These are phyloP conservation scores for Peronospora farinosa DNA, from an alignment of 352 stramenopile species.

Conservation along the genomic window DNA sequence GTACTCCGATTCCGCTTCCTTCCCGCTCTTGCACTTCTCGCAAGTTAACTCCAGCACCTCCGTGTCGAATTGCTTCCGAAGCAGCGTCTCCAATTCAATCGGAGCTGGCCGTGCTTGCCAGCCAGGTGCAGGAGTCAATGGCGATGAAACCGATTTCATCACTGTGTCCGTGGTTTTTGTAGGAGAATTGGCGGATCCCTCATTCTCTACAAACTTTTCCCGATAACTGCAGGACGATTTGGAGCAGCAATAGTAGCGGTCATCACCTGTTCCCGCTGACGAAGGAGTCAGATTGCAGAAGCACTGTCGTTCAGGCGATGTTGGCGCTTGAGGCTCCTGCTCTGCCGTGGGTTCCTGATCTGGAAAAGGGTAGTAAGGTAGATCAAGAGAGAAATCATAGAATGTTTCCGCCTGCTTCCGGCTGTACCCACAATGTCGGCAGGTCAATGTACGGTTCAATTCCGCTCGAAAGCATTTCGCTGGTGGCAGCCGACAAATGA, in stretches of 20 bases:
- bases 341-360: conserved; percentile 25
- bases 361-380: conserved; percentile 39
- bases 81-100: conserved; percentile 52
- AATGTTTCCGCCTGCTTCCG: conserved; percentile 76
- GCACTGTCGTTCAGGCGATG: conserved; percentile 36
- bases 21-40: conserved; percentile 74
- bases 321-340: conserved; percentile 30
- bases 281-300: conserved; percentile 50
- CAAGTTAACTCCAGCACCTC: conserved; percentile 75
- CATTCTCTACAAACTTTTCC: conserved; percentile 30
- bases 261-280: conserved; percentile 26
- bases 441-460: conserved; percentile 72
- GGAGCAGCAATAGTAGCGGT: conserved; percentile 47
- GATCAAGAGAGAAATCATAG: conserved; percentile 82
- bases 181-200: conserved; percentile 9
- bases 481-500: conserved; percentile 52
- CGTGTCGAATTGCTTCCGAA: conserved; percentile 74
- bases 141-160: conserved; percentile 7
- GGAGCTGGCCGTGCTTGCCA: conserved; percentile 14
- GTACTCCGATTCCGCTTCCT: conserved; percentile 54
- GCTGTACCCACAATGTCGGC: conserved; percentile 67
- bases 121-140: conserved; percentile 7
- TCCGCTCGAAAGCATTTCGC: conserved; percentile 76
- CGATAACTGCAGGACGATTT: conserved; percentile 60
- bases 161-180: conserved; percentile 4